Conservation (phyloP, 1,284 basidiomycete species). For the Moesziomyces sp. region DNA sequence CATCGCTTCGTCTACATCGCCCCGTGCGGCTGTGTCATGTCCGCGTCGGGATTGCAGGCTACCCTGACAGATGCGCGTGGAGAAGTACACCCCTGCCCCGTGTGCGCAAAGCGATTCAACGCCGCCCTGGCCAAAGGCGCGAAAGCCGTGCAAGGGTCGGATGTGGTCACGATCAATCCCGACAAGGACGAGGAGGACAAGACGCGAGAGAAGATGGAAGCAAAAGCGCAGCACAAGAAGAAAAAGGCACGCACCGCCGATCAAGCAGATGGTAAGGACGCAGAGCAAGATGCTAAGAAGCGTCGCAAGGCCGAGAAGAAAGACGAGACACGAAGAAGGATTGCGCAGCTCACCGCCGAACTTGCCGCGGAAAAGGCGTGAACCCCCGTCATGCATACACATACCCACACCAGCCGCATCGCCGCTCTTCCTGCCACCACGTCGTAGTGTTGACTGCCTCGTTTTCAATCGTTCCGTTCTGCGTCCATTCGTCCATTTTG, state of each 20-base stretch:
- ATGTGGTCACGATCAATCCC: constrained; percentile 57
- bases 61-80: constrained; percentile 9
- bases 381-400: no score
- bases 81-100: constrained; percentile 42
- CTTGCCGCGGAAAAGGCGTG: constrained; percentile 25
- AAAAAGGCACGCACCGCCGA: constrained; percentile 15
- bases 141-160: constrained; percentile 8
- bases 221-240: constrained; percentile 21
- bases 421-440: no score
- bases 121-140: constrained; percentile 31
- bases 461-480: no score
- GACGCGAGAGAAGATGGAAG: constrained; percentile 50
- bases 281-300: constrained; percentile 8
- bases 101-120: constrained; percentile 50
- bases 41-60: constrained; percentile 50
- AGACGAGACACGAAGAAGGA: constrained; percentile 13
- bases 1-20: constrained; percentile 59
- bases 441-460: no score
- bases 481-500: no score
- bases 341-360: constrained; percentile 27
- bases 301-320: constrained; percentile 32
- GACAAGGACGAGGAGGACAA: constrained; percentile 22
- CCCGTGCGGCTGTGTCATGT: constrained; percentile 60
- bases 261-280: neutral
- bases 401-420: no score